Evolutionary conservation across 805 yeast species (phyloP).

Genomic region (Barnettozyma vustinii): DNA sequence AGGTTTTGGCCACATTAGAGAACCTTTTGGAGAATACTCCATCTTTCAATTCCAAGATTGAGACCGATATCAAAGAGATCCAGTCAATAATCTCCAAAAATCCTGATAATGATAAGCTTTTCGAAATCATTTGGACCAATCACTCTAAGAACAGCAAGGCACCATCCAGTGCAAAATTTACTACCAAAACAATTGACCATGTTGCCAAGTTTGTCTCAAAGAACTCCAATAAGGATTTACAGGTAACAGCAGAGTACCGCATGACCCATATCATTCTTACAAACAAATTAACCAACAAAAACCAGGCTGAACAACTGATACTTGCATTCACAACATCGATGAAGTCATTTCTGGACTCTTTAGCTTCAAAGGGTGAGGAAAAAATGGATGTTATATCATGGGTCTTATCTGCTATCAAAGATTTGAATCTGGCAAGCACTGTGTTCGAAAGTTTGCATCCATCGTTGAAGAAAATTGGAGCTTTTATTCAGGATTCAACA

Average conservation of each 20-base stretch:
- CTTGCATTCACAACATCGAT: slow-evolving; percentile 9
- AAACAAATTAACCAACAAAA: neutral
- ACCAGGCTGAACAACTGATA: slow-evolving; percentile 4
- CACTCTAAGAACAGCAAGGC: slow-evolving; percentile 37
- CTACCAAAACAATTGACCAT: slow-evolving; percentile 14
- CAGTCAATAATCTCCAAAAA: slow-evolving; percentile 15
- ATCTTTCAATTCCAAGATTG: slow-evolving; percentile 48
- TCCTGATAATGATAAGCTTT: slow-evolving; percentile 22
- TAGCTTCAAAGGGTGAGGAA: neutral
- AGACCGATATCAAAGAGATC: slow-evolving; percentile 31
- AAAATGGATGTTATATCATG: slow-evolving; percentile 19
- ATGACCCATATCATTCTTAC: slow-evolving; percentile 16
- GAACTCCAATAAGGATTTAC: neutral
- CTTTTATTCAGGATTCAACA: slow-evolving; percentile 7
- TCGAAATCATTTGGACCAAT: slow-evolving; percentile 34
- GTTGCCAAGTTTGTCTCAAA: slow-evolving; percentile 15
- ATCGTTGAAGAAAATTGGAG: slow-evolving; percentile 11
- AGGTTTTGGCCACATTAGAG: slow-evolving; percentile 22
- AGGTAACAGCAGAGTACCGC: slow-evolving; percentile 9
- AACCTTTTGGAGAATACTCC: slow-evolving; percentile 42
- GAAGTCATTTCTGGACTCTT: slow-evolving; percentile 4
- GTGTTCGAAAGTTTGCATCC: slow-evolving; percentile 11
- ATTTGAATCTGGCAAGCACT: slow-evolving; percentile 10
- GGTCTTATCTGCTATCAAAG: slow-evolving; percentile 28
- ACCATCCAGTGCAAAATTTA: slow-evolving; percentile 20